Percentiles rank a stretch among this genome's conserved stretches.
Evolutionary conservation across 176 grass and related monocot genomes (phyloP).

Genomic region (bread wheat (Triticum aestivum)): IWGSC_CS_RefSeq_v2.1 NC_057794.1:518254941-518255440

Average conservation of each 20-base stretch:
- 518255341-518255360: neutral
- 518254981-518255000: neutral
- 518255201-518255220: conserved; percentile 2
- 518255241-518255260: conserved; percentile 6
- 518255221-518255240: neutral
- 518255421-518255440: conserved; percentile 66
- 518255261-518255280: neutral
- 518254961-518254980: neutral
- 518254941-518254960: neutral
- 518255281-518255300: conserved; percentile 15
- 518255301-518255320: conserved; percentile 1
- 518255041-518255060: conserved; percentile 12
- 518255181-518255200: neutral
- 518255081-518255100: neutral
- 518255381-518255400: neutral
- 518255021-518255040: neutral
- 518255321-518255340: neutral
- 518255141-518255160: neutral
- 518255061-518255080: neutral
- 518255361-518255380: conserved; percentile 6
- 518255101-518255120: neutral
- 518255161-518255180: neutral
- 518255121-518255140: conserved; percentile 17
- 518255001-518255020: neutral
- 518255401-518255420: conserved; percentile 32